Base-by-base conservation (phyloP, 2,329 filamentous ascomycete genomes). In the Pseudogymnoascus sp. region DNA sequence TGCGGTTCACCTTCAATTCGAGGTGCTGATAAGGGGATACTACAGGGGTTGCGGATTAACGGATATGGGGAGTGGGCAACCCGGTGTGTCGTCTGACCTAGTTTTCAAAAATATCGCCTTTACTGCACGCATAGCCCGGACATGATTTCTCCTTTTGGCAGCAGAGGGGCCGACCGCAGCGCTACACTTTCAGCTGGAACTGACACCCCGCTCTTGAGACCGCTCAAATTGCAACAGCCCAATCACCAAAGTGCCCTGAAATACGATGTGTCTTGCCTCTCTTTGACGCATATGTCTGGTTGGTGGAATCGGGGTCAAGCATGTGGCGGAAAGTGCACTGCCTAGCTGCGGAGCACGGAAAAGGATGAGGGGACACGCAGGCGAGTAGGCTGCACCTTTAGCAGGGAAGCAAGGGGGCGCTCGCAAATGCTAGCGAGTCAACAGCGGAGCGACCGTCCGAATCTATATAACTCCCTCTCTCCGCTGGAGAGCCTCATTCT, bases 81-180 rank as follows among this genome's bases (percentile, higher is more conserved):
- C 26, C 1, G 59, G 59, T 29, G 59, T 0, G 59, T 47, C 35
- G 59, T 54, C 37, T 60, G 59, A 60, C 59, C 59, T 54, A 5
- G 17, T 5, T 54, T 54, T 9, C 47, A 54, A 31, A n/a, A n/a
- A n/a, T n/a, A n/a, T n/a, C n/a, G n/a, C n/a, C n/a, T n/a, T n/a
- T n/a, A n/a, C n/a, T n/a, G n/a, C n/a, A n/a, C n/a, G n/a, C n/a
- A n/a, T n/a, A n/a, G n/a, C n/a, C n/a, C n/a, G n/a, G n/a, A n/a
- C n/a, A n/a, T n/a, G n/a, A n/a, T n/a, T n/a, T n/a, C n/a, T n/a
- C n/a, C n/a, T n/a, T n/a, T n/a, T n/a, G n/a, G n/a, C n/a, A 54
- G 24, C 24, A 31, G 47, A 54, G 21, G 24, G 47, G 47, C 40
- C 40, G 10, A 26, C 40, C 40, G 40, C 40, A 47, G 13, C 40